Evolutionary conservation across 1,284 basidiomycete species (phyloP), one percentile per base, ranked within the genome.

Genomic region (Boletus mariae): DNA sequence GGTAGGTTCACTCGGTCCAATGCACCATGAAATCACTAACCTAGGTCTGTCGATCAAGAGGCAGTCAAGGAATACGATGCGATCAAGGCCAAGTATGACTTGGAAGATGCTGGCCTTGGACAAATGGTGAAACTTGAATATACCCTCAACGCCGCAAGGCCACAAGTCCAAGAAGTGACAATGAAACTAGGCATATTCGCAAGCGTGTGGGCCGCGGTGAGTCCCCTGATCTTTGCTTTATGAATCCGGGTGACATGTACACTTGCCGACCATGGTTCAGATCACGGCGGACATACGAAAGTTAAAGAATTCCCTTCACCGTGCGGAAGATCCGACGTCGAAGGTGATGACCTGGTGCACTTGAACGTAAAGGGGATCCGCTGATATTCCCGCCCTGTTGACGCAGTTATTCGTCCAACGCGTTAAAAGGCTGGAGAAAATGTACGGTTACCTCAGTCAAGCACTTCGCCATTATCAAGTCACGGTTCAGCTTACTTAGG

Each of bases 381-480:
- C 29, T 59, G 9, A 61, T 12, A 8, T 17, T 8, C 0, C 20
- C 6, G 12, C 28, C 11, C 34, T 29, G 23, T 40, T 41, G 4
- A 28, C 5, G 4, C 5, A 63, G 60, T 23, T 64, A 20, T 61
- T 61, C 37, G 12, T 46, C 42, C 31, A 32, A 12, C 60, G 62
- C 8, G 40, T 61, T 38, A 38, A 55, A 32, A 52, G 46, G 43
- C 37, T 64, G 28, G 62, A 61, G 45, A 49, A 3, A 7, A 49
- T 61, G 62, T 61, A 61, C 2, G 58, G 57, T 25, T 57, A 60
- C 44, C 60, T 61, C 13, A 61, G 60, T 29, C 54, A 47, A 25
- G 60, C 60, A 8, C 60, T 61, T 45, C 62, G 58, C 31, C 58
- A 58, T 28, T 61, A 61, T 38, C 60, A 61, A 32, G 47, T 58